Conservation (phyloP, 2,329 filamentous ascomycete species). For the Geosmithia flava region DNA sequence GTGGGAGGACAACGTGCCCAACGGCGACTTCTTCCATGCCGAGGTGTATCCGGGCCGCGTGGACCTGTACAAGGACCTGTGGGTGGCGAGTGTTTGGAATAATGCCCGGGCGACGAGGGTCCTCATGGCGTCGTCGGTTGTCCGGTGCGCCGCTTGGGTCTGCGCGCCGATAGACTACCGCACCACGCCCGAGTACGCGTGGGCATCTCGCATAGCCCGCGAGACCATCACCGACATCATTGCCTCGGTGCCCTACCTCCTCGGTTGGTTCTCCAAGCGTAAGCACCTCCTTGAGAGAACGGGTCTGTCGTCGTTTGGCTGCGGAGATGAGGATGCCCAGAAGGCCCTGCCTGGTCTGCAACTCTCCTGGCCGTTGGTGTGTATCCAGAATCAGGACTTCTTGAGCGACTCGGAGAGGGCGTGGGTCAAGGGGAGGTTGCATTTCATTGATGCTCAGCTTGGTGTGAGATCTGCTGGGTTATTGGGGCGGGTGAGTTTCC, state of each 20-base stretch:
- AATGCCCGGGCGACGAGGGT: constrained; percentile 39
- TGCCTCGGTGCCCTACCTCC: constrained; percentile 47
- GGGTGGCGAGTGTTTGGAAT: constrained; percentile 46
- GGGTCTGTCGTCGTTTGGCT: constrained; percentile 32
- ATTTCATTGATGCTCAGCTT: constrained; percentile 40
- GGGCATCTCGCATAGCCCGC: constrained; percentile 34
- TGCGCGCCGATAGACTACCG: constrained; percentile 49
- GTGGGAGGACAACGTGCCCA: constrained; percentile 39
- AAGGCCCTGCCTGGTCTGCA: constrained; percentile 48
- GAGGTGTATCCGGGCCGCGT: constrained; percentile 49
- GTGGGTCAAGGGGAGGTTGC: constrained; percentile 41
- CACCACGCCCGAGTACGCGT: constrained; percentile 49
- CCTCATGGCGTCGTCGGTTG: constrained; percentile 39
- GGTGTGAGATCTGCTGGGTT: constrained; percentile 47
- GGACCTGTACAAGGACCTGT: constrained; percentile 46
- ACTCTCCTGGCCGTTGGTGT: constrained; percentile 45
- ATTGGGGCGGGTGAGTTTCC: constrained; percentile 33
- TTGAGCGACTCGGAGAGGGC: constrained; percentile 43
- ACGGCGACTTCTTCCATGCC: constrained; percentile 36
- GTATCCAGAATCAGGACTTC: constrained; percentile 43
- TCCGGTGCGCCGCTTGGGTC: constrained; percentile 49
- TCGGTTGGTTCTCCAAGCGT: constrained; percentile 43
- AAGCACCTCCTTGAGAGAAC: constrained; percentile 24
- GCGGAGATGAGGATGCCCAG: constrained; percentile 32
- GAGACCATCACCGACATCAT: constrained; percentile 47